These are phyloP conservation scores for Sclerotinia spermophila DNA, from an alignment of 2,329 filamentous ascomycete genomes.

Conservation along the genomic window DNA sequence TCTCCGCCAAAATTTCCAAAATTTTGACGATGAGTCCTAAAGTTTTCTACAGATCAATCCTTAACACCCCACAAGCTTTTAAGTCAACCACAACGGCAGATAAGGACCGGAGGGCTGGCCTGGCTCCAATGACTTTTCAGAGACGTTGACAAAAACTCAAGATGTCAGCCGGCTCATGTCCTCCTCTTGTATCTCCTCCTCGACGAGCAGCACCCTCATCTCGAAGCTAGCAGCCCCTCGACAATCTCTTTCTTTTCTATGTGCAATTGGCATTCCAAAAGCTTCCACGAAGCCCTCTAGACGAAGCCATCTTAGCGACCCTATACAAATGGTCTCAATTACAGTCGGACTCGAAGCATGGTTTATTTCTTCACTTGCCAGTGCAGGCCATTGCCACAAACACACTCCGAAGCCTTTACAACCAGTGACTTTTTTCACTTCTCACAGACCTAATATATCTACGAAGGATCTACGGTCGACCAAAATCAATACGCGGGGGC, in stretches of 20 bases:
- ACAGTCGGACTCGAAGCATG: conserved; percentile 34
- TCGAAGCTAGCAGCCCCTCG: conserved; percentile 43
- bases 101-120: conserved; percentile 5
- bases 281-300: conserved; percentile 15
- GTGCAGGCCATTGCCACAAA: conserved; percentile 33
- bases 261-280: conserved; percentile 26
- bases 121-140: conserved; percentile 28
- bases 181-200: conserved; percentile 53
- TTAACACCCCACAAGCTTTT: conserved; percentile 13
- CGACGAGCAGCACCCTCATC: conserved; percentile 44
- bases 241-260: conserved; percentile 36
- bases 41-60: conserved; percentile 15
- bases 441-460: conserved; percentile 23
- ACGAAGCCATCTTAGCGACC: not conserved
- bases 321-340: conserved; percentile 20
- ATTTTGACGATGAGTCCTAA: conserved; percentile 17
- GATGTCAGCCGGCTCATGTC: conserved; percentile 63
- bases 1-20: conserved; percentile 9
- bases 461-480: conserved; percentile 12
- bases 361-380: conserved; percentile 36
- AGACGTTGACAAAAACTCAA: conserved; percentile 41
- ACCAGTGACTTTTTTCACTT: conserved; percentile 25
- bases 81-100: conserved; percentile 15
- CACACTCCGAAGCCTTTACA: conserved; percentile 25
- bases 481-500: conserved; percentile 20